Base-by-base conservation (phyloP, 768 basidiomycete genomes). In the Termitomyces sp. region DNA sequence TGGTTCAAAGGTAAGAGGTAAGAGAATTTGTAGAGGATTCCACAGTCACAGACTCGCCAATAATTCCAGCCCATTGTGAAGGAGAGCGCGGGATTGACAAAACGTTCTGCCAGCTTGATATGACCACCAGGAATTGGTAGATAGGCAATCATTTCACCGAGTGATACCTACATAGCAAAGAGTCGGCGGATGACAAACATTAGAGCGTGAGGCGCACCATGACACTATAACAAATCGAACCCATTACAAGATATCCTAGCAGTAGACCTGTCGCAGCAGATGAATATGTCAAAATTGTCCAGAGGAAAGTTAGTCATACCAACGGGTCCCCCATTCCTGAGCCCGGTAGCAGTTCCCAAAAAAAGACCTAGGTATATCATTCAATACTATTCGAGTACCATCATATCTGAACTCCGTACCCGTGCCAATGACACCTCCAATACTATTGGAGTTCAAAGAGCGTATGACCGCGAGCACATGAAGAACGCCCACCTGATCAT, bases 91-190 rank as follows among this genome's bases (percentile, higher is more conserved):
- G 83, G 86, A 59, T 90, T 82, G 8, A 93, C 86, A 64, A 93
- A 94, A 33, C 91, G 87, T 67, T 87, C 90, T 0, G 91, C 86
- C 18, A 93, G 72, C 59, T 78, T 89, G 70, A 92, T 91, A 63
- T 92, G 90, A 2, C 82, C 91, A 57, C 91, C 91, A 28, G 88
- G 79, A 51, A 93, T 78, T 0, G 91, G 91, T 5, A 93, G 78
- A 69, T 78, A 92, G 0, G 90, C 83, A 48, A 92, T 66, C 90
- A 89, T 88, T 72, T 88, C 86, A 10, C 86, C 83, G 2, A 90
- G 74, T 3, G 85, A 86, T 57, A 88, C 70, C 86, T 87, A 62
- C 26, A 41, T n/a, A 41, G 46, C 54, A 36, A 36, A 20, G 52
- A 30, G 10, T 30, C 14, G 40, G 28, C 20, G 3, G 18, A 22